Evolutionary conservation across 345 rosid genomes (phyloP).

Genomic region (Camelina laxa): DNA sequence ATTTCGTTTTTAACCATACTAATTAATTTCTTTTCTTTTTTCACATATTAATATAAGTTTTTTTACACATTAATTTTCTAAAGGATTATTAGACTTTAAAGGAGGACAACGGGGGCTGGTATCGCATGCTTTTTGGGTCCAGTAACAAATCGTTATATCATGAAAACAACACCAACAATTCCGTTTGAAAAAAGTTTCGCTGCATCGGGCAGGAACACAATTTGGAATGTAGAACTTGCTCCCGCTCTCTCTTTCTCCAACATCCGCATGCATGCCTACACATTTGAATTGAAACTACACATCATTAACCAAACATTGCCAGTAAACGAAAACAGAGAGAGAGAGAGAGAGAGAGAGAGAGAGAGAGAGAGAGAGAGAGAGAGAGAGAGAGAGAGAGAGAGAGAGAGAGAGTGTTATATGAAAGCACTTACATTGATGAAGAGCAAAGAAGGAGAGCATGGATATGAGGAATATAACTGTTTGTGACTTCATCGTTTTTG

Average conservation of each 20-base stretch:
- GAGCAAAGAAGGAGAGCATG: constrained; percentile 23
- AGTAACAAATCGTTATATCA: not conserved
- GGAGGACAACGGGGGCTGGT: constrained; percentile 21
- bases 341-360: too few relatives aligned
- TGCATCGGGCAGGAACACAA: too few relatives aligned
- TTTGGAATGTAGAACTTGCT: too few relatives aligned
- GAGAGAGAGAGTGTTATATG: not conserved
- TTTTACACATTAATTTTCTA: not conserved
- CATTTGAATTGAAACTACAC: not conserved
- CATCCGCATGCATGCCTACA: too few relatives aligned
- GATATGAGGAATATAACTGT: constrained; percentile 18
- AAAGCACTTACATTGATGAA: constrained; percentile 24
- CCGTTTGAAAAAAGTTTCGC: not conserved
- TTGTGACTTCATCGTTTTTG: constrained; percentile 24
- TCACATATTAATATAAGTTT: too few relatives aligned
- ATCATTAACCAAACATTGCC: constrained; percentile 3
- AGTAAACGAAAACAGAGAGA: not conserved
- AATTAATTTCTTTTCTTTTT: too few relatives aligned
- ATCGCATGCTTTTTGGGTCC: not conserved
- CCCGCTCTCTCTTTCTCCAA: too few relatives aligned
- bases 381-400: too few relatives aligned
- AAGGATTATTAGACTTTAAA: not conserved
- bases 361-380: too few relatives aligned
- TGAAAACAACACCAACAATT: constrained; percentile 34
- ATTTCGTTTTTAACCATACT: too few relatives aligned